A percentile compares a stretch with the other conserved stretches of the same genome.
phyloP scores from a whole-genome alignment of 129 eudicot genomes.

The Flaveria linearis region DNA sequence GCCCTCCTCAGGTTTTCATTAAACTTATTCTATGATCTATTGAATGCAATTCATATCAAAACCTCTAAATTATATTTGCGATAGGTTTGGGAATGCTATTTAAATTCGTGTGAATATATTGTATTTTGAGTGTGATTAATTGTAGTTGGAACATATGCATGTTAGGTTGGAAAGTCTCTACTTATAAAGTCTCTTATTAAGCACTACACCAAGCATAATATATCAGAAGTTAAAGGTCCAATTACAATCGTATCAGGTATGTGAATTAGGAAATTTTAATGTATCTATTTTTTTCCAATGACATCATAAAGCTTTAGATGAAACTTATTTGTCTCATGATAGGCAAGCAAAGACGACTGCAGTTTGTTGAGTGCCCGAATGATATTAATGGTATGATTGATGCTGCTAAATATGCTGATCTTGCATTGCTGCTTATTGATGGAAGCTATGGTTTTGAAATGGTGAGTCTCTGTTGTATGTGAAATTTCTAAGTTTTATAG shows the following conservation, averaged over 20 bases:
- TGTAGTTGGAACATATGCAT: constrained; percentile 10
- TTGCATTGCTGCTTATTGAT: constrained; percentile 82
- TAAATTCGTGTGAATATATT: constrained; percentile 8
- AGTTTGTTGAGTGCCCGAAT: constrained; percentile 94
- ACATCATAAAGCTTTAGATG: constrained; percentile 18
- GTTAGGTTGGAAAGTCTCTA: constrained; percentile 85
- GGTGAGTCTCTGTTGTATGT: constrained; percentile 45
- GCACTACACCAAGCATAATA: constrained; percentile 83
- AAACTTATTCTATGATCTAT: constrained; percentile 2
- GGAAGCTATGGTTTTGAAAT: constrained; percentile 99
- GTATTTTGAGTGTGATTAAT: constrained; percentile 17
- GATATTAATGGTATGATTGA: constrained; percentile 96
- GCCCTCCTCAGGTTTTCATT: constrained; percentile 75
- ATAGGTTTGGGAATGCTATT: constrained; percentile 4
- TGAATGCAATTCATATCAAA: background rate
- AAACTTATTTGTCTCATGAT: constrained; percentile 9
- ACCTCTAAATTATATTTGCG: background rate
- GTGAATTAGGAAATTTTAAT: constrained; percentile 3
- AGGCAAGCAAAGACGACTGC: constrained; percentile 90
- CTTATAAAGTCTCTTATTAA: constrained; percentile 82
- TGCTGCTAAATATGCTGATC: constrained; percentile 88
- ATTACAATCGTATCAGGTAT: constrained; percentile 86
- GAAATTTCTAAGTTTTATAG: background rate
- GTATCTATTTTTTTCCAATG: background rate
- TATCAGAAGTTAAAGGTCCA: constrained; percentile 87